Evolutionary conservation across 805 yeast genomes (phyloP).

Genomic region (Ogataea allantospora): DNA sequence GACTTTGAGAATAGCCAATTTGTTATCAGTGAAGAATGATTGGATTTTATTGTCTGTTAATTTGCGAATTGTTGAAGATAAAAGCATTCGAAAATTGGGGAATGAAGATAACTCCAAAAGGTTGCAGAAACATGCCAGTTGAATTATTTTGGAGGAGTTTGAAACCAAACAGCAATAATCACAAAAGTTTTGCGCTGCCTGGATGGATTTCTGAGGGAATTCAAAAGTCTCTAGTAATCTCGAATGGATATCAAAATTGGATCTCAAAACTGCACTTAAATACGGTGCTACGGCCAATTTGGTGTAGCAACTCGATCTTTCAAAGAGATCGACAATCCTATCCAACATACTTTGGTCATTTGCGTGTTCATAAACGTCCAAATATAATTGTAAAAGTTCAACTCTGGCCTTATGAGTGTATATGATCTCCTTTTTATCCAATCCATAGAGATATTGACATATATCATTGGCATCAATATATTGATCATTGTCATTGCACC

Average conservation of each 20-base stretch:
- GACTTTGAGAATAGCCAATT: conserved; percentile 38
- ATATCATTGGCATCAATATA: conserved; percentile 37
- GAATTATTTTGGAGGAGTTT: conserved; percentile 30
- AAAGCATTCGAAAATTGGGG: conserved; percentile 32
- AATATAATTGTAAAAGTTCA: conserved; percentile 34
- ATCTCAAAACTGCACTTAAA: conserved; percentile 12
- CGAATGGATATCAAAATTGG: conserved; percentile 32
- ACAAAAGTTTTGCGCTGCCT: conserved; percentile 39
- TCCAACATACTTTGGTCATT: conserved; percentile 1
- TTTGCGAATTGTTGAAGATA: conserved; percentile 27
- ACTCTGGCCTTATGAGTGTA: conserved; percentile 36
- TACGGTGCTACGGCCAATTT: conserved; percentile 23
- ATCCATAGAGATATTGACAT: conserved; percentile 41
- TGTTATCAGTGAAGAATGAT: conserved; percentile 32
- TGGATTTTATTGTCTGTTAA: conserved; percentile 24
- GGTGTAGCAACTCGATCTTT: conserved; percentile 20
- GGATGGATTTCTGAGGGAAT: conserved; percentile 39
- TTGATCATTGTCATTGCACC: conserved; percentile 24
- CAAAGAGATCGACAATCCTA: conserved; percentile 10
- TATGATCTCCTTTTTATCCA: conserved; percentile 42
- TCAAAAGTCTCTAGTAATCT: conserved; percentile 31
- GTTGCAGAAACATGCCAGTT: conserved; percentile 39
- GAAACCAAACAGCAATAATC: conserved; percentile 36
- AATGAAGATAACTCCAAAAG: conserved; percentile 41
- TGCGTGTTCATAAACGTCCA: conserved; percentile 29